Evolutionary conservation across 129 eudicot species (phyloP).

Genomic region (Saussurea involucrata): DNA sequence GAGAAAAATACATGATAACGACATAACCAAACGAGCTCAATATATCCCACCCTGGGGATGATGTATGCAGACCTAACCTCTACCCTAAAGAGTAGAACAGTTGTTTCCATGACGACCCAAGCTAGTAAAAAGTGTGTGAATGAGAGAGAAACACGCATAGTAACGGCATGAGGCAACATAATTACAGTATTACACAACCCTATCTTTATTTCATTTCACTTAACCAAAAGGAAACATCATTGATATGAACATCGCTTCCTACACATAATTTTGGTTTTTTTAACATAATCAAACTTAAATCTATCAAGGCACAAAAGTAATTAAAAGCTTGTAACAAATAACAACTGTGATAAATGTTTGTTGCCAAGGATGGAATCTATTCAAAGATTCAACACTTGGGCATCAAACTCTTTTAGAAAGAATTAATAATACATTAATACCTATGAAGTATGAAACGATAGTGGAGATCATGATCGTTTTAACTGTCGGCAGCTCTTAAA

Average conservation of each 20-base stretch:
- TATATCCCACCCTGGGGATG: neutral
- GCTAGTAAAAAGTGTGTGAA: neutral
- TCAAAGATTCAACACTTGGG: neutral
- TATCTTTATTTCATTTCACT: conserved; percentile 14
- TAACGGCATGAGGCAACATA: neutral
- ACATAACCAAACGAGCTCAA: neutral
- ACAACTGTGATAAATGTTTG: neutral
- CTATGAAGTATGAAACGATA: conserved; percentile 13
- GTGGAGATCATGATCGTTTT: neutral
- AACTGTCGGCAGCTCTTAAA: conserved; percentile 30
- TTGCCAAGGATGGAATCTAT: neutral
- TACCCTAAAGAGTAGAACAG: neutral
- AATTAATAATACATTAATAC: neutral
- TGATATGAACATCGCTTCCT: conserved; percentile 1
- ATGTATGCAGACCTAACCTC: neutral
- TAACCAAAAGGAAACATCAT: neutral
- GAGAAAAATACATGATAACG: neutral
- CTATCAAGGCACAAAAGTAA: neutral
- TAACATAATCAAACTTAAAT: neutral
- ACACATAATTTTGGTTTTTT: neutral
- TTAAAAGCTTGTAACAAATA: neutral
- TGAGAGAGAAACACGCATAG: neutral
- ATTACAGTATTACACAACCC: conserved; percentile 7
- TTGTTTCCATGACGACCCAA: neutral
- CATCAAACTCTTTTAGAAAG: neutral